Percentiles rank a stretch among this genome's conserved stretches.
These are phyloP conservation scores for Salvia sclarea DNA, from an alignment of 305 asterid genomes.

Conservation along the genomic window DNA sequence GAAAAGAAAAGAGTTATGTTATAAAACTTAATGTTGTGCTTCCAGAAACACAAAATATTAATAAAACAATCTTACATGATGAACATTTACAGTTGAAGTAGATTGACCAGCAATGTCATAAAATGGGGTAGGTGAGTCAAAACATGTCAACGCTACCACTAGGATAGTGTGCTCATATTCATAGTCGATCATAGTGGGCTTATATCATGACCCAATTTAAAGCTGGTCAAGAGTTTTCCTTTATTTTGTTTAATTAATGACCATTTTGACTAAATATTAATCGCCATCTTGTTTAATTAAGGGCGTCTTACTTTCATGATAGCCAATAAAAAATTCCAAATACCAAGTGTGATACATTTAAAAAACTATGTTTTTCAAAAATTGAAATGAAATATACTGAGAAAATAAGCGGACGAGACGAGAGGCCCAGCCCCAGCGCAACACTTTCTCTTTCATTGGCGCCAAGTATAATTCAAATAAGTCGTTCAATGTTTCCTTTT, in stretches of 20 bases:
- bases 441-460: not conserved
- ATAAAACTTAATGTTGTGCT: not conserved
- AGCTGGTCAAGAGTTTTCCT: not conserved
- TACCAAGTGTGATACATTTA: not conserved
- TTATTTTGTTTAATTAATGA: not conserved
- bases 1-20: not conserved
- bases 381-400: not conserved
- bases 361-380: not conserved
- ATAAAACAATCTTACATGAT: not conserved
- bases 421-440: not conserved
- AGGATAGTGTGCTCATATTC: not conserved
- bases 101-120: not conserved
- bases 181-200: too few species aligned
- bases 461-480: conserved; percentile 8
- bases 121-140: not conserved
- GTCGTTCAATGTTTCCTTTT: not conserved
- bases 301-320: not conserved
- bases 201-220: not conserved
- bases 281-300: not conserved
- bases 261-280: not conserved
- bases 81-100: not conserved
- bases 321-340: not conserved
- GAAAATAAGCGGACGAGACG: not conserved
- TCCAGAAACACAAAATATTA: not conserved
- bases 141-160: not conserved